Conservation (phyloP, 1,284 basidiomycete genomes). For the Naganishia cerealis region DNA sequence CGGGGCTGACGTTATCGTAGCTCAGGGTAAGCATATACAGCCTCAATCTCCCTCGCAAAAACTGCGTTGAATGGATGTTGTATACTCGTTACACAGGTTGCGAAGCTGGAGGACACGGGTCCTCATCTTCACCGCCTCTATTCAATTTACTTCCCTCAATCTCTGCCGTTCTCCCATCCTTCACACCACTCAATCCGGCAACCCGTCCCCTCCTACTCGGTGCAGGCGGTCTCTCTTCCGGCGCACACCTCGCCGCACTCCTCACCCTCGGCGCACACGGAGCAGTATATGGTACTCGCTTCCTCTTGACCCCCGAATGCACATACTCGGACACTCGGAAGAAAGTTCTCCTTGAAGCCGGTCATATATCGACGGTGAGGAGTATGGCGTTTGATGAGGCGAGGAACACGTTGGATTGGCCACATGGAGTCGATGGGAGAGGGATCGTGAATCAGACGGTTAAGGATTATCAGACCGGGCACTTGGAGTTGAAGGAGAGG, state of each 20-base stretch:
- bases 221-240: constrained; percentile 27
- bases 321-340: constrained; percentile 28
- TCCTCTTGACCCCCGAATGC: constrained; percentile 31
- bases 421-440: constrained; percentile 25
- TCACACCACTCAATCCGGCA: constrained; percentile 2
- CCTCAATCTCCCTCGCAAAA: not conserved
- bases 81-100: too few species aligned
- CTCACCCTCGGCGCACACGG: constrained; percentile 34
- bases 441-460: constrained; percentile 30
- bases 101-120: constrained; percentile 74
- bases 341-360: constrained; percentile 11
- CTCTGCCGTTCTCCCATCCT: not conserved
- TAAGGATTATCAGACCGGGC: constrained; percentile 14
- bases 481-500: not conserved
- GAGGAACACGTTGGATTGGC: constrained; percentile 25
- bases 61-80: constrained; percentile 9
- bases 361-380: constrained; percentile 6
- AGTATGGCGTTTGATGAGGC: constrained; percentile 32
- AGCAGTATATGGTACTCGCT: constrained; percentile 31
- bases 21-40: constrained; percentile 62
- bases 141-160: constrained; percentile 60
- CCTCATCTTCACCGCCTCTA: constrained; percentile 60
- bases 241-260: constrained; percentile 19
- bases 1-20: constrained; percentile 69
- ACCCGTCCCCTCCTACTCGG: constrained; percentile 16